Evolutionary conservation across 805 yeast species (phyloP).

Genomic region (Candida endomychidarum): DNA sequence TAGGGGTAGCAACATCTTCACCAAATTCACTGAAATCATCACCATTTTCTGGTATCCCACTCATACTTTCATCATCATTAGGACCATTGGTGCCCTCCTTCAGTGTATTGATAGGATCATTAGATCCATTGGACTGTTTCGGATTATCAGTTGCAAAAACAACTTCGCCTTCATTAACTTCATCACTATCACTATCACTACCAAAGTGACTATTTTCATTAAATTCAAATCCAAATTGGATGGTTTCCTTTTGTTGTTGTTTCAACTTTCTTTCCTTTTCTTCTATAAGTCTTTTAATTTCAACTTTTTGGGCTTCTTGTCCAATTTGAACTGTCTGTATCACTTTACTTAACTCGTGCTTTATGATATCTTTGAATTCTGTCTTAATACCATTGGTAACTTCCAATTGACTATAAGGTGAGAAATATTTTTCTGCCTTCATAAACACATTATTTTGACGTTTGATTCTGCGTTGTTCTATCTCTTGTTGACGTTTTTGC

Average conservation of each 20-base stretch:
- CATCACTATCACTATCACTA: constrained; percentile 18
- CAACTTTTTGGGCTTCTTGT: constrained; percentile 12
- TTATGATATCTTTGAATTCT: constrained; percentile 23
- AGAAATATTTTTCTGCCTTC: constrained; percentile 37
- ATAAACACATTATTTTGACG: constrained; percentile 33
- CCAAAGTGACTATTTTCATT: constrained; percentile 6
- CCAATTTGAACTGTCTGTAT: constrained; percentile 34
- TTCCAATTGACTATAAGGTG: constrained; percentile 33
- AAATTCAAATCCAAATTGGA: constrained; percentile 17
- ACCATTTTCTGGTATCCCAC: too few species aligned
- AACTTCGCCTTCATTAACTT: constrained; percentile 8
- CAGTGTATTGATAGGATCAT: too few species aligned
- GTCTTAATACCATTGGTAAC: constrained; percentile 23
- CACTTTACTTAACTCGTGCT: constrained; percentile 31
- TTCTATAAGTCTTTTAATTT: constrained; percentile 12
- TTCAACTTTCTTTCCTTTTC: constrained; percentile 11
- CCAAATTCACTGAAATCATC: too few species aligned
- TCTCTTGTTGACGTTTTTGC: constrained; percentile 25
- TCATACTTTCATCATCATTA: too few species aligned
- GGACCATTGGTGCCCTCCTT: too few species aligned
- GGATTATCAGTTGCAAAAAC: constrained; percentile 7
- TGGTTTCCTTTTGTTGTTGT: constrained; percentile 13
- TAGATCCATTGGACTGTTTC: too few species aligned
- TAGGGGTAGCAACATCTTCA: too few species aligned
- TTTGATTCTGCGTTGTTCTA: constrained; percentile 19